A percentile compares a stretch with the other conserved stretches of the same genome.
Evolutionary conservation across 2,329 filamentous ascomycete species (phyloP).

Genomic region (Phialophora chinensis): DNA sequence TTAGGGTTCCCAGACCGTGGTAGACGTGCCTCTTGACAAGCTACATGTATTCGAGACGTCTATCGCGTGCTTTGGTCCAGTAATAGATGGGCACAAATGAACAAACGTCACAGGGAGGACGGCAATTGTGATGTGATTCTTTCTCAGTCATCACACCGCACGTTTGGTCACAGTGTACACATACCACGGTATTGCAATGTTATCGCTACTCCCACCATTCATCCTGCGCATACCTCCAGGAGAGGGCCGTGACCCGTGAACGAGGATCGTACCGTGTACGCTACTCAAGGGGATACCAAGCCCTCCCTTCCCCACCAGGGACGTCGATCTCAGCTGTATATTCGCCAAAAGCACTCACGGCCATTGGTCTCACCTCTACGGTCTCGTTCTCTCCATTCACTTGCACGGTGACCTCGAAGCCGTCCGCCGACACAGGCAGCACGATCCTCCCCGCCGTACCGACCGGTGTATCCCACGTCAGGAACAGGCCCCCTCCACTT

Average conservation of each 20-base stretch:
- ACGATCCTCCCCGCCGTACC: background rate
- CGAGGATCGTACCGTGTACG: background rate
- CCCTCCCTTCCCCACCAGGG: background rate
- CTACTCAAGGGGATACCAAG: background rate
- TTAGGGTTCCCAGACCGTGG: too few relatives aligned
- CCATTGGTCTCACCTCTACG: background rate
- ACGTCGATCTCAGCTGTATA: background rate
- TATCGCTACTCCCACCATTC: too few relatives aligned
- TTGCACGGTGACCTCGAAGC: background rate
- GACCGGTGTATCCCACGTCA: background rate
- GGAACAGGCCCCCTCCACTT: background rate
- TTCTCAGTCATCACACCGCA: too few relatives aligned
- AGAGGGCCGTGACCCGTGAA: background rate
- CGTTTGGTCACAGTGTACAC: too few relatives aligned
- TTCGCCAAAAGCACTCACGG: conserved; percentile 2
- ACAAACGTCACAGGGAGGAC: too few relatives aligned
- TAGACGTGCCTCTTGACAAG: too few relatives aligned
- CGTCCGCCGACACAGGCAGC: background rate
- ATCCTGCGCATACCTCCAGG: too few relatives aligned
- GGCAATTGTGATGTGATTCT: too few relatives aligned
- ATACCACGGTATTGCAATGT: too few relatives aligned
- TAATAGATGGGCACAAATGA: too few relatives aligned
- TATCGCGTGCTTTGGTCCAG: too few relatives aligned
- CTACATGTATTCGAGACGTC: too few relatives aligned
- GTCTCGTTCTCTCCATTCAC: background rate